Evolutionary conservation across 345 rosid species (phyloP).

Genomic region (Gossypioides kirkii): DNA sequence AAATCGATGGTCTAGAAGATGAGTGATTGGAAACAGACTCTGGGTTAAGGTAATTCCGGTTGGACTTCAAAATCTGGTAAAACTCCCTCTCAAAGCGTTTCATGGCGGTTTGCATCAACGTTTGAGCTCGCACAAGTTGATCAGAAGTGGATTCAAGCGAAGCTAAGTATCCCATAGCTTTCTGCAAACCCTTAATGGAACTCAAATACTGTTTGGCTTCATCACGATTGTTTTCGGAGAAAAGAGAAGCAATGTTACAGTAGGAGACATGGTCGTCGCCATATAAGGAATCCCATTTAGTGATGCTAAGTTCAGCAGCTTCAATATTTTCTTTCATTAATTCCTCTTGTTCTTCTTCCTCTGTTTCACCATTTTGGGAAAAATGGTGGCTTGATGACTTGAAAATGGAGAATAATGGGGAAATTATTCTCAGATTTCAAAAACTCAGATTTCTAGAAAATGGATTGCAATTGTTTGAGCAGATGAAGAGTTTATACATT

Average conservation of each 20-base stretch:
- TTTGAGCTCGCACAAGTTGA: slow-evolving; percentile 51
- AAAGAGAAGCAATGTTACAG: slow-evolving; percentile 31
- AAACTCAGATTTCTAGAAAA: too few species aligned
- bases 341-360: too few species aligned
- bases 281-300: slow-evolving; percentile 38
- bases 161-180: slow-evolving; percentile 51
- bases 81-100: slow-evolving; percentile 68
- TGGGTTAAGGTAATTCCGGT: slow-evolving; percentile 37
- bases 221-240: slow-evolving; percentile 35
- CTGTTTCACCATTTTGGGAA: too few species aligned
- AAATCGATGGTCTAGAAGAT: slow-evolving; percentile 15
- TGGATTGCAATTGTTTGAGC: too few species aligned
- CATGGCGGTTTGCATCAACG: slow-evolving; percentile 57
- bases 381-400: too few species aligned
- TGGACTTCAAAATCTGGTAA: slow-evolving; percentile 47
- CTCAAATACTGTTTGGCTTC: slow-evolving; percentile 53
- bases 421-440: too few species aligned
- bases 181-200: slow-evolving; percentile 42
- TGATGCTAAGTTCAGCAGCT: slow-evolving; percentile 31
- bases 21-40: slow-evolving; percentile 49
- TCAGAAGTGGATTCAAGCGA: slow-evolving; percentile 31
- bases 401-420: too few species aligned
- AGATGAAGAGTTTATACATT: too few species aligned
- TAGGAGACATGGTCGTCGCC: not conserved
- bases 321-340: slow-evolving; percentile 46